Evolutionary conservation across 805 yeast genomes (phyloP), one percentile per base, ranked within the genome.

Genomic region (Yamadazyma kitorensis): DNA sequence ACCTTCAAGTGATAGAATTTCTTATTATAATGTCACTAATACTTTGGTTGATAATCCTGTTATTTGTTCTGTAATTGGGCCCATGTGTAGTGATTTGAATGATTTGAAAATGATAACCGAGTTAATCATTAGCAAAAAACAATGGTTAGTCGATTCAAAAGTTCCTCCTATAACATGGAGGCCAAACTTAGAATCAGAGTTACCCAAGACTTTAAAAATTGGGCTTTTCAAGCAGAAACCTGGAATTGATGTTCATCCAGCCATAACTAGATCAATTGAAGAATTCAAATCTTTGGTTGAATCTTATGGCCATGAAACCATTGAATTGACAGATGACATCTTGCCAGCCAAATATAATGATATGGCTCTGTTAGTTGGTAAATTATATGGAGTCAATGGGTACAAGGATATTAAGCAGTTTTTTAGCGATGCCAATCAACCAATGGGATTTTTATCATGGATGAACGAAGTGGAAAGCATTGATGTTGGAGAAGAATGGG

Each of bases 81-180:
- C 51, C 64, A 70, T 40, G 44, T 44, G 61, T 6, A 40, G 62
- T 25, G 45, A 54, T 9, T 34, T 47, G 29, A 43, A 28, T 68
- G 67, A 49, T 16, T 64, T 80, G 18, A 64, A 66, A 31, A 65
- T 70, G 39, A 68, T 74, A 36, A 55, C 75, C 58, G 68, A 70
- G 45, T 55, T 69, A 5, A 53, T 78, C 25, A 47, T 57, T 29
- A 68, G 60, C 24, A 59, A 68, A 41, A 59, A 74, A 51, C 83
- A 82, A 6, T 79, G 83, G 84, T 49, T 36, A 7, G 14, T 54
- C 27, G 85, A 80, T 51, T 67, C 75, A 31, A 55, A 31, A 18
- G 44, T 40, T 5, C 20, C 27, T 18, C 35, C 39, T 62, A 20
- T 44, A 63, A n/a, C n/a, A n/a, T n/a, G n/a, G n/a, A n/a, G n/a